phyloP scores from a whole-genome alignment of 306 rosid genomes.

The Quercus gilva region DNA sequence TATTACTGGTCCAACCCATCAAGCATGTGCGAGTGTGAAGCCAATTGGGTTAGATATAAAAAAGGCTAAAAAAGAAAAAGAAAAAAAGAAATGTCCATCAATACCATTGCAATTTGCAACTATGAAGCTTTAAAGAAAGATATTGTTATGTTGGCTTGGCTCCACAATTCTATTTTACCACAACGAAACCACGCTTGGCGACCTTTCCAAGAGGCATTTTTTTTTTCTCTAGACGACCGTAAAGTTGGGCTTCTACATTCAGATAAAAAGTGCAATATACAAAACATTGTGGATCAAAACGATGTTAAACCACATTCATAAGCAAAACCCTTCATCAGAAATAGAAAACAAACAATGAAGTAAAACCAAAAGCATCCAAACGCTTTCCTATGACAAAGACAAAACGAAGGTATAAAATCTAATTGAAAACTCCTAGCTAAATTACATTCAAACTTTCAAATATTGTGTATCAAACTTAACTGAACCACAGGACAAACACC shows the following conservation, averaged over 20 bases:
- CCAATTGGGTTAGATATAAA: too few relatives aligned
- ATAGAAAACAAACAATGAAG: neutral
- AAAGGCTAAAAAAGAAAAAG: too few relatives aligned
- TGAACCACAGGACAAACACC: neutral
- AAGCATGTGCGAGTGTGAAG: too few relatives aligned
- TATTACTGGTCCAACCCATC: too few relatives aligned
- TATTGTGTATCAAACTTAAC: neutral
- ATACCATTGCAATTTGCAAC: too few relatives aligned
- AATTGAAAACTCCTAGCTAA: neutral
- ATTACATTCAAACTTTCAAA: slow-evolving; percentile 4
- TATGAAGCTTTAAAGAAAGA: too few relatives aligned
- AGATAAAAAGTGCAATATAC: neutral
- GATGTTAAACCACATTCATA: neutral
- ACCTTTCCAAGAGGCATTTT: too few relatives aligned
- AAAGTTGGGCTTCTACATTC: neutral
- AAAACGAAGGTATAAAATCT: slow-evolving; percentile 7
- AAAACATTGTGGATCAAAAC: neutral
- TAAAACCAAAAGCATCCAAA: neutral
- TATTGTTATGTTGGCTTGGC: too few relatives aligned
- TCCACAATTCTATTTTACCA: too few relatives aligned
- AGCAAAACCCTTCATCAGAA: neutral
- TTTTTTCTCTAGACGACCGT: too few relatives aligned
- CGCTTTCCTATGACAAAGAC: slow-evolving; percentile 11
- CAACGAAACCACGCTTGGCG: too few relatives aligned
- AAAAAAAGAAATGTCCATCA: too few relatives aligned